Base-by-base conservation (phyloP, 345 rosid species). In the Camelina neglecta region DNA sequence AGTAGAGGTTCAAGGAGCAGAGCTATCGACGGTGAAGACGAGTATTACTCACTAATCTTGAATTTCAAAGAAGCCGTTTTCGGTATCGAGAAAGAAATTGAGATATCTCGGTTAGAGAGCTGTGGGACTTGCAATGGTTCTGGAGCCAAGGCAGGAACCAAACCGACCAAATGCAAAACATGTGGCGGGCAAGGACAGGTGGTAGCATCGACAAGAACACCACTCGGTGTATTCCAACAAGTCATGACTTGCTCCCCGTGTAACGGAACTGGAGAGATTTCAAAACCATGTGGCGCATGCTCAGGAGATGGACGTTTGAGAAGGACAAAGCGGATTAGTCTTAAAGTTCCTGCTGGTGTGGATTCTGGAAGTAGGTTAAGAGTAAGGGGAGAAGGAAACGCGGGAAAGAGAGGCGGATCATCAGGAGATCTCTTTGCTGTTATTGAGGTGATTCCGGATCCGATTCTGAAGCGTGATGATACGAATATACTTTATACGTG, bases 101-200 rank as follows among this genome's bases (percentile, higher is more conserved):
- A 95, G 86, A 86, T 93, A 74, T 85, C 90, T 11, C 87, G 98
- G 7, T 88, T 95, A 3, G 99, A 95, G 84, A 85, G 56, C 75
- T 96, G 99, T 49, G 88, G 85, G 49, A 91, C 93, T 49, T 96
- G 98, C 74, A 78, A 85, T 72, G 99, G 99, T 42, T 90, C 98
- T 2, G 97, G 99, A 5, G 97, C 96, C 12, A 96, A 91, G 79
- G 85, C 92, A 0, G 98, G 98, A 73, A 92, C 97, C 54, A 83
- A 79, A 66, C 88, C 99, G 42, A 82, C 92, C 15, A 96, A 75
- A 64, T 93, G 99, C 69, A 88, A 81, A 57, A 88, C 97, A 1
- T 93, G 99, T 16, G 94, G 98, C 8, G 99, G 99, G 11, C 99
- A 93, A 83, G 99, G 99, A 44, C 99, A 93, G 73, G 98, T 96